These are phyloP conservation scores for Dictyostelium intermedium DNA, from an alignment of 78 protist species.

Conservation along the genomic window DNA sequence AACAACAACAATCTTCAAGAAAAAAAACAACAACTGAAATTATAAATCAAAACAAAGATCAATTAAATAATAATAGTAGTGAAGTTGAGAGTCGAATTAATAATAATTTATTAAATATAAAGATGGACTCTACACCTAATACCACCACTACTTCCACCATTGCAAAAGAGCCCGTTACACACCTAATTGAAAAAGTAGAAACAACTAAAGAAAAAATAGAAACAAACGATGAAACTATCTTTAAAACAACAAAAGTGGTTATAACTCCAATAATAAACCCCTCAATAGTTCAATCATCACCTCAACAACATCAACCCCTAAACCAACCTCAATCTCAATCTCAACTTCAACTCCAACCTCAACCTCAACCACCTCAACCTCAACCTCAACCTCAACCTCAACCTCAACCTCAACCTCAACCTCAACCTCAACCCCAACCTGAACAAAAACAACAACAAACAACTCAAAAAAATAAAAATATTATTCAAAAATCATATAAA, in stretches of 20 bases:
- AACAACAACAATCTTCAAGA: neutral
- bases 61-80: neutral
- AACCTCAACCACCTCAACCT: neutral
- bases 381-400: neutral
- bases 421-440: neutral
- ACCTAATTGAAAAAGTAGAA: neutral
- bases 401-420: neutral
- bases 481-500: slow-evolving; percentile 18
- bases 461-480: neutral
- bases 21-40: slow-evolving; percentile 10
- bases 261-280: neutral
- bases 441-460: neutral
- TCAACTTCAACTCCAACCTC: neutral
- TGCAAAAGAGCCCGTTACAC: neutral
- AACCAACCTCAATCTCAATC: neutral
- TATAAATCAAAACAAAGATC: neutral
- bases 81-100: neutral
- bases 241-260: neutral
- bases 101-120: slow-evolving; percentile 1
- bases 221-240: neutral
- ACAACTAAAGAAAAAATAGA: neutral
- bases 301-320: neutral
- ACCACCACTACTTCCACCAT: neutral
- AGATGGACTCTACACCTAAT: neutral
- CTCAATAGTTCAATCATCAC: neutral